Conservation (phyloP, 805 yeast genomes). For the Kuraishia hungarica region DNA sequence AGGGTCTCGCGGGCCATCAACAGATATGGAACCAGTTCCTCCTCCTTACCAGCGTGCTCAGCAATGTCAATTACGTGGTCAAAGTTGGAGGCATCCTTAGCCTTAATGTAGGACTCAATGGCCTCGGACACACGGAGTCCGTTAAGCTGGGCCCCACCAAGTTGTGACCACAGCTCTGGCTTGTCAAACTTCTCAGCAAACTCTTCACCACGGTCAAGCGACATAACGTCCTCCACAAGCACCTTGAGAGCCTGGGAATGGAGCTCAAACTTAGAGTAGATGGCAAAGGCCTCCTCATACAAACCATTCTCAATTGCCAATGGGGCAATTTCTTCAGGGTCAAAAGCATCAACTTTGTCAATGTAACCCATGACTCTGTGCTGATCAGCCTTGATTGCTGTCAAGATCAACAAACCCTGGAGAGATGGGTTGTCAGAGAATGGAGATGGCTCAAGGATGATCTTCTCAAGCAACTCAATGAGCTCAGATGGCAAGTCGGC, state of each 20-base stretch:
- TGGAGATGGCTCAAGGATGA: constrained; percentile 94
- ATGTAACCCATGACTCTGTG: constrained; percentile 75
- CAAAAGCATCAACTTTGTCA: constrained; percentile 84
- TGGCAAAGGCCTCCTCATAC: constrained; percentile 89
- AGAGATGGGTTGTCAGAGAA: constrained; percentile 91
- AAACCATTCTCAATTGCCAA: constrained; percentile 83
- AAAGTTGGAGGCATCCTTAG: constrained; percentile 84
- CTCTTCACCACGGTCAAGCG: constrained; percentile 88
- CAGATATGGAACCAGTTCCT: constrained; percentile 80
- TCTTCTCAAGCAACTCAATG: constrained; percentile 91
- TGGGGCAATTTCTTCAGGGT: constrained; percentile 90
- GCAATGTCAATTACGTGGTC: constrained; percentile 90
- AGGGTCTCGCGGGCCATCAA: constrained; percentile 86
- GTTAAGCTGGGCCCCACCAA: constrained; percentile 92
- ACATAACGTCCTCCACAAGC: constrained; percentile 85
- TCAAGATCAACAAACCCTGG: constrained; percentile 86
- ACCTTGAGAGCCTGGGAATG: constrained; percentile 79
- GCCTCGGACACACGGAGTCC: constrained; percentile 91
- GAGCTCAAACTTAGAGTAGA: constrained; percentile 78
- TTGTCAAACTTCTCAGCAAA: constrained; percentile 86
- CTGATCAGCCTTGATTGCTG: constrained; percentile 94
- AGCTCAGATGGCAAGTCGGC: constrained; percentile 88
- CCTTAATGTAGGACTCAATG: constrained; percentile 83
- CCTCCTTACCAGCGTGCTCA: constrained; percentile 93
- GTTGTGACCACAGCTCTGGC: constrained; percentile 87